Conservation (phyloP, 176 grass and related monocot genomes). For the Phyllostachys edulis region DNA sequence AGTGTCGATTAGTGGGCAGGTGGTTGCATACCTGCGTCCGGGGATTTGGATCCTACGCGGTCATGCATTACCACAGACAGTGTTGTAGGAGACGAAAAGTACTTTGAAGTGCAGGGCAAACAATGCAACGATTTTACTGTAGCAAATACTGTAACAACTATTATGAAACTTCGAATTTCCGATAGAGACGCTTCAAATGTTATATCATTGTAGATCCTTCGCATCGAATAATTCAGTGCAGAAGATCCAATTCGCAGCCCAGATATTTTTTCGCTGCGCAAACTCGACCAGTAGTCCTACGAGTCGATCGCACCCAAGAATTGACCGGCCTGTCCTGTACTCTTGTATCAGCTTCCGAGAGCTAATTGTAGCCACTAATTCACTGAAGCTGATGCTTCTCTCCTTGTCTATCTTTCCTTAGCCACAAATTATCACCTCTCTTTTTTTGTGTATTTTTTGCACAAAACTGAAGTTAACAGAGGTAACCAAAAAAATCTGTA, state of each 20-base stretch:
- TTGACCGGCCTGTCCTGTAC: background rate
- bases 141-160: no score
- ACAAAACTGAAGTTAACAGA: background rate
- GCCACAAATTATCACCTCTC: conserved; percentile 34
- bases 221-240: no score
- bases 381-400: conserved; percentile 14
- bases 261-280: background rate
- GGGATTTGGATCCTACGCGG: no score
- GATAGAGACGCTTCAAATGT: no score
- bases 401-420: background rate
- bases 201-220: no score
- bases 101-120: no score
- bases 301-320: background rate
- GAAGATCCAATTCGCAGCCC: background rate
- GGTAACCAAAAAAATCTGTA: background rate
- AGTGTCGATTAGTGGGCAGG: background rate
- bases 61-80: no score
- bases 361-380: conserved; percentile 30
- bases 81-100: no score
- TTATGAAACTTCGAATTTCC: no score
- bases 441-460: background rate
- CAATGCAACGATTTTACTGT: no score
- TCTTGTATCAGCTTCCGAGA: background rate
- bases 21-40: no score
- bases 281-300: background rate